These are phyloP conservation scores for Aspergillus sojae DNA, from an alignment of 2,329 filamentous ascomycete species.

Conservation along the genomic window DNA sequence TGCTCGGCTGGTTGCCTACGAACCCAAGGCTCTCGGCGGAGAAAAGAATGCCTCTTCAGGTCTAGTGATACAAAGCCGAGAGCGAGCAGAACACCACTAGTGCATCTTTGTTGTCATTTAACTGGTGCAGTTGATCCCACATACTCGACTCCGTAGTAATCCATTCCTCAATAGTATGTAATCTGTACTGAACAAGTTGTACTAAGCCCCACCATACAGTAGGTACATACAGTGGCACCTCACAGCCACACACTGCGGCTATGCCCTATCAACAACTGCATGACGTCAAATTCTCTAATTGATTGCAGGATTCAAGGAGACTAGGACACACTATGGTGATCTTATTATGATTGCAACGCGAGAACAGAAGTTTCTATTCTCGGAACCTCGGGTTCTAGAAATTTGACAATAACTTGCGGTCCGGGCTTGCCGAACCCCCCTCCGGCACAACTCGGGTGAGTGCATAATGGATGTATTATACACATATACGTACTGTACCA, in stretches of 20 bases:
- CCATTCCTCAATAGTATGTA: no score
- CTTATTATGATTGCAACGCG: neutral
- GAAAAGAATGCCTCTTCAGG: neutral
- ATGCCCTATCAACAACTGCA: neutral
- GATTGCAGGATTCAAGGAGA: neutral
- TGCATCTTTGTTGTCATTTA: neutral
- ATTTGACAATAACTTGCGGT: no score
- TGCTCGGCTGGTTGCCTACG: neutral
- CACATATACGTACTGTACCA: neutral
- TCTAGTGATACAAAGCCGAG: neutral
- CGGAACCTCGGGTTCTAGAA: neutral
- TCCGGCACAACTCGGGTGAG: neutral
- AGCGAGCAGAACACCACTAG: neutral
- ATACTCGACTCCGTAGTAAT: neutral
- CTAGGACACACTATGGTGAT: neutral
- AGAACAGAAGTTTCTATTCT: slow-evolving; percentile 4
- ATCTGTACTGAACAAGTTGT: neutral
- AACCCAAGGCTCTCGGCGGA: neutral
- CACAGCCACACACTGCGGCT: slow-evolving; percentile 4
- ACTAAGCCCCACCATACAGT: neutral
- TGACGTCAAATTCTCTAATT: neutral
- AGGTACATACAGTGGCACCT: neutral
- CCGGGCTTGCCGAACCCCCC: neutral
- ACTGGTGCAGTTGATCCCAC: neutral
- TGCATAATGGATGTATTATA: neutral